Evolutionary conservation across 2,329 filamentous ascomycete genomes (phyloP).

Genomic region (Thelonectria rubi): DNA sequence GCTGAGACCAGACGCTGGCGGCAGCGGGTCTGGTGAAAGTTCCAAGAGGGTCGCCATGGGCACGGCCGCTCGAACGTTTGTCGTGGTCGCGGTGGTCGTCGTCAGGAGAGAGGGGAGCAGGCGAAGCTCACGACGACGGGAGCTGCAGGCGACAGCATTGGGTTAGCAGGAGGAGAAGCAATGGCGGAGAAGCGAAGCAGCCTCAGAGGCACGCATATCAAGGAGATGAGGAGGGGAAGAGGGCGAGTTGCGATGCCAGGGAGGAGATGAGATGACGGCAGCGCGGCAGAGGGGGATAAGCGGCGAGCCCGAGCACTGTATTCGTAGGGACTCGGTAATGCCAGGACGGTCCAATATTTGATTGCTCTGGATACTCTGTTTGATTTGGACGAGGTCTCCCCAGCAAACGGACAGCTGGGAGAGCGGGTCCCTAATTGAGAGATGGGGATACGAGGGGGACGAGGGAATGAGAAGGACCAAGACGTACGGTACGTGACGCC

Average conservation of each 20-base stretch:
- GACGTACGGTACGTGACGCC: slow-evolving; percentile 26
- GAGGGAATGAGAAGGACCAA: slow-evolving; percentile 15
- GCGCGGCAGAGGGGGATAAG: slow-evolving; percentile 1
- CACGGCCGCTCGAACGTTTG: slow-evolving; percentile 31
- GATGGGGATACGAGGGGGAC: slow-evolving; percentile 19
- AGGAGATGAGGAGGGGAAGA: slow-evolving; percentile 1
- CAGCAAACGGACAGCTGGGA: slow-evolving; percentile 9
- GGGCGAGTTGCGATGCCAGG: background rate
- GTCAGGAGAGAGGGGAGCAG: slow-evolving; percentile 39
- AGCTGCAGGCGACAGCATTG: slow-evolving; percentile 39
- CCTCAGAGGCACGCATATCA: slow-evolving; percentile 17
- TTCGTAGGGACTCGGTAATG: background rate
- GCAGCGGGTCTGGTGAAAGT: slow-evolving; percentile 38
- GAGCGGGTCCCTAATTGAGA: slow-evolving; percentile 18
- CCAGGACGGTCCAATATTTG: slow-evolving; percentile 15
- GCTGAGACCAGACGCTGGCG: slow-evolving; percentile 44
- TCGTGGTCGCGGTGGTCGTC: slow-evolving; percentile 9
- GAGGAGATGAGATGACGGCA: slow-evolving; percentile 12
- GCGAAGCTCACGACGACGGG: slow-evolving; percentile 40
- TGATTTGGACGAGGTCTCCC: slow-evolving; percentile 21
- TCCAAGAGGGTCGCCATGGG: slow-evolving; percentile 42
- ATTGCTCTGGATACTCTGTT: slow-evolving; percentile 19
- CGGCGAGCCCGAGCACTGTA: slow-evolving; percentile 16
- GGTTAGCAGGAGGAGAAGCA: slow-evolving; percentile 35
- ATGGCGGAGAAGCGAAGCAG: slow-evolving; percentile 3